phyloP scores from a whole-genome alignment of 306 rosid species.

The Gleditsia sinensis region DNA sequence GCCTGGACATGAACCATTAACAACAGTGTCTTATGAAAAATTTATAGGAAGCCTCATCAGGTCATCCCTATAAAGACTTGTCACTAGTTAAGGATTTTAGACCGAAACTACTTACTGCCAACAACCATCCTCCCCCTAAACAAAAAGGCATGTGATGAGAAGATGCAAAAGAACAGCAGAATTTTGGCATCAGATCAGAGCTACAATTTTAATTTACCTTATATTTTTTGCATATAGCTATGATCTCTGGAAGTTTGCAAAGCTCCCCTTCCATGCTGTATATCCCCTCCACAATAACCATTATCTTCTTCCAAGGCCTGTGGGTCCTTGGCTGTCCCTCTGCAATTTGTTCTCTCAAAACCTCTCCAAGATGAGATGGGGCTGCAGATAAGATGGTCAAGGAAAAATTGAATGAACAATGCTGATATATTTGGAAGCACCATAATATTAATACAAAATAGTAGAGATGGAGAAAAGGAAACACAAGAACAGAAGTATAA shows the following conservation, averaged over 20 bases:
- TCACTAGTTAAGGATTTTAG: background rate
- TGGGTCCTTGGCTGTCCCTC: slow-evolving; percentile 87
- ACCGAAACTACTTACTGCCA: background rate
- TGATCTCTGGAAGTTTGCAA: slow-evolving; percentile 80
- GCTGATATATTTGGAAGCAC: background rate
- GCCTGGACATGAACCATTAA: background rate
- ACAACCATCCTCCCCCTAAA: background rate
- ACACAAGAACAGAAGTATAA: background rate
- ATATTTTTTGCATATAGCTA: slow-evolving; percentile 75
- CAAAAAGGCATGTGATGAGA: background rate
- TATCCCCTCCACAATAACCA: slow-evolving; percentile 80
- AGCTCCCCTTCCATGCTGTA: slow-evolving; percentile 94
- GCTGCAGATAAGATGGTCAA: slow-evolving; percentile 42
- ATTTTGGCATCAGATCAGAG: background rate
- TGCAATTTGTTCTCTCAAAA: slow-evolving; percentile 76
- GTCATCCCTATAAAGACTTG: background rate
- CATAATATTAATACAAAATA: background rate
- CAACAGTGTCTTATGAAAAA: background rate
- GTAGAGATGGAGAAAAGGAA: background rate
- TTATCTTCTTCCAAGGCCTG: slow-evolving; percentile 86
- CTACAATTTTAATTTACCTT: slow-evolving; percentile 48
- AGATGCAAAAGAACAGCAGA: background rate
- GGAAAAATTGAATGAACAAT: background rate
- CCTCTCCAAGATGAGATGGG: slow-evolving; percentile 73
- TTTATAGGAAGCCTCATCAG: background rate